These are phyloP conservation scores for Phaeotremella fagi DNA, from an alignment of 768 basidiomycete species.

Conservation along the genomic window DNA sequence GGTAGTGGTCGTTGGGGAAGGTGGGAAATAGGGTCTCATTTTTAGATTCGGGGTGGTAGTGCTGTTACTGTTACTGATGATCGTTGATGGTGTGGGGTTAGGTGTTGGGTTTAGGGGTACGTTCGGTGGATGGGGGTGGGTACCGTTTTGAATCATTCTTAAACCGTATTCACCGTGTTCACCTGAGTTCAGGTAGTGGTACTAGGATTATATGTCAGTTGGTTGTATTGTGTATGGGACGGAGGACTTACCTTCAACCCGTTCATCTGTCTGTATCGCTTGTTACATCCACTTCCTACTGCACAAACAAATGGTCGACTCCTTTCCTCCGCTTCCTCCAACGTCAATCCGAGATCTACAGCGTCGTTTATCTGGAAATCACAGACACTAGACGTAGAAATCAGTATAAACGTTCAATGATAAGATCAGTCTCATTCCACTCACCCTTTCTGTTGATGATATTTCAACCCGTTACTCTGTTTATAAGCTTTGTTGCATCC, in stretches of 20 bases:
- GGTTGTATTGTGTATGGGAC: constrained; percentile 1
- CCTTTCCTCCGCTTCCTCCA: constrained; percentile 77
- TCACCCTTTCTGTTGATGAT: constrained; percentile 42
- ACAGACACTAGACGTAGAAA: constrained; percentile 57
- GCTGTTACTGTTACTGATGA: constrained; percentile 2
- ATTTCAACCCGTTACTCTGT: constrained; percentile 87
- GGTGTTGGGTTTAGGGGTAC: constrained; percentile 10
- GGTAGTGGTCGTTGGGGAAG: constrained; percentile 5
- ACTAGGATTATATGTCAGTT: constrained; percentile 46
- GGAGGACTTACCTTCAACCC: constrained; percentile 58
- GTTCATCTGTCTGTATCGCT: constrained; percentile 98
- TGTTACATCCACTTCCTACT: constrained; percentile 58
- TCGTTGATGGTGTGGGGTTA: background rate
- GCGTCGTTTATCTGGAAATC: constrained; percentile 87
- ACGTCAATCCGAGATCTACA: constrained; percentile 53
- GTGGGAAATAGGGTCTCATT: no score
- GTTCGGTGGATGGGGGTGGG: constrained; percentile 47
- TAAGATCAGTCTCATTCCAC: background rate
- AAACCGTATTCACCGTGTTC: constrained; percentile 90
- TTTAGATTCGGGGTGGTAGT: background rate
- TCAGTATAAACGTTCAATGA: constrained; percentile 1
- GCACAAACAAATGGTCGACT: constrained; percentile 83
- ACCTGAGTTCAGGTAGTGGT: constrained; percentile 95
- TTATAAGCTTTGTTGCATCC: constrained; percentile 96
- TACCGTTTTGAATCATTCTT: constrained; percentile 63